Percentiles rank a stretch among this genome's conserved stretches.
phyloP scores from a whole-genome alignment of 805 yeast species.

The Clavispora phyllophila region DNA sequence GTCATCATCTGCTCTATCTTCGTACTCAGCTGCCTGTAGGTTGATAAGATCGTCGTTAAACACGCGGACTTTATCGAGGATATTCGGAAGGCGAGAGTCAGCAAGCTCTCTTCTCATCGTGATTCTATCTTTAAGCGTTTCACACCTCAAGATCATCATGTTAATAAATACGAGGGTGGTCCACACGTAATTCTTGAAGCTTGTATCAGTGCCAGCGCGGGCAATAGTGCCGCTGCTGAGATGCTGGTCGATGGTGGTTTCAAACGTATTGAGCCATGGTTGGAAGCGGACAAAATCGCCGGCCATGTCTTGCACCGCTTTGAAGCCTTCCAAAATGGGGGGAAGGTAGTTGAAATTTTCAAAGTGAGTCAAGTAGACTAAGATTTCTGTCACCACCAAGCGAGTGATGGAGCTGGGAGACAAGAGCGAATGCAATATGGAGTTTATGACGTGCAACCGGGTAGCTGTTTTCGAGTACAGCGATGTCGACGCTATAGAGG shows the following conservation, averaged over 20 bases:
- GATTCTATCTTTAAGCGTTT: slow-evolving; percentile 22
- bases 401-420: slow-evolving; percentile 39
- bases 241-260: slow-evolving; percentile 30
- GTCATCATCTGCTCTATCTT: slow-evolving; percentile 36
- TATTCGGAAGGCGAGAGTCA: slow-evolving; percentile 30
- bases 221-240: slow-evolving; percentile 12
- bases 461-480: slow-evolving; percentile 20
- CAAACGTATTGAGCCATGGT: slow-evolving; percentile 38
- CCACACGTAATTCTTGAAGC: slow-evolving; percentile 28
- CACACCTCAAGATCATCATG: slow-evolving; percentile 26
- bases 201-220: slow-evolving; percentile 12
- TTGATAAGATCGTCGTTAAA: slow-evolving; percentile 27
- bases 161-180: slow-evolving; percentile 35
- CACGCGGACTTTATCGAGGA: slow-evolving; percentile 30
- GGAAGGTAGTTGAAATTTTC: slow-evolving; percentile 18
- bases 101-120: slow-evolving; percentile 31
- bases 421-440: slow-evolving; percentile 33
- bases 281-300: slow-evolving; percentile 35
- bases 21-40: slow-evolving; percentile 35
- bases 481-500: slow-evolving; percentile 3
- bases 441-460: slow-evolving; percentile 29
- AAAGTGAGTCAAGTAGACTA: slow-evolving; percentile 29
- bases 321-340: slow-evolving; percentile 28
- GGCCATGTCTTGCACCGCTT: slow-evolving; percentile 27
- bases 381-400: slow-evolving; percentile 36